Conservation (phyloP, 495 filamentous ascomycete genomes). For the Penicillium arizonense region DNA sequence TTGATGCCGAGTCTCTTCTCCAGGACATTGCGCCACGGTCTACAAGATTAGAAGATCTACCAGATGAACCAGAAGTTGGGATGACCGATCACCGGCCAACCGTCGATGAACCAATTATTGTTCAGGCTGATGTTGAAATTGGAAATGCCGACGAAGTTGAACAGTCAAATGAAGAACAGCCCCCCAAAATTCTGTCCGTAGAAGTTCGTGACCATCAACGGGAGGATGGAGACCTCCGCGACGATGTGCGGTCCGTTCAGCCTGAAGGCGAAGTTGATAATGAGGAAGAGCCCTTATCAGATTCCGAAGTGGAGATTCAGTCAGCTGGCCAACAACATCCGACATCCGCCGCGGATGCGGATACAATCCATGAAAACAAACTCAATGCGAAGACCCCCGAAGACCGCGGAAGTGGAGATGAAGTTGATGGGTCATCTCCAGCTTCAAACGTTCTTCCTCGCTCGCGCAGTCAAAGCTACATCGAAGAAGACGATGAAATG, state of each 20-base stretch:
- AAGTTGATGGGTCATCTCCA: not conserved
- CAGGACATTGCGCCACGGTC: not conserved
- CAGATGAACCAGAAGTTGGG: not conserved
- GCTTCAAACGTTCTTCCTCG: not conserved
- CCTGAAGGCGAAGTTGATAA: not conserved
- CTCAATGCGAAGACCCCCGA: not conserved
- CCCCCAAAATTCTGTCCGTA: no score
- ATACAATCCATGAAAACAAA: not conserved
- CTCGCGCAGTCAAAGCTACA: not conserved
- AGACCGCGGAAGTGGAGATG: not conserved
- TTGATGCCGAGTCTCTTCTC: not conserved
- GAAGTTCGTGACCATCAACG: no score
- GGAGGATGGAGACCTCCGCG: not conserved
- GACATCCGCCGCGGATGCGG: not conserved
- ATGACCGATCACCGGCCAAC: not conserved
- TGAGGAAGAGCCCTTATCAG: not conserved
- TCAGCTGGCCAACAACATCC: not conserved
- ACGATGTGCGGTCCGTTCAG: not conserved
- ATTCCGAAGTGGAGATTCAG: not conserved
- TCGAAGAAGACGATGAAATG: slow-evolving; percentile 7
- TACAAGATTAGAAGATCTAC: not conserved
- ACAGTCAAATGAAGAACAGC: not conserved
- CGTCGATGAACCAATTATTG: not conserved
- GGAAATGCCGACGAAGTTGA: not conserved
- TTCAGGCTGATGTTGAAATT: not conserved